These are phyloP conservation scores for Volvariella volvacea DNA, from an alignment of 1,284 basidiomycete genomes.

Conservation along the genomic window DNA sequence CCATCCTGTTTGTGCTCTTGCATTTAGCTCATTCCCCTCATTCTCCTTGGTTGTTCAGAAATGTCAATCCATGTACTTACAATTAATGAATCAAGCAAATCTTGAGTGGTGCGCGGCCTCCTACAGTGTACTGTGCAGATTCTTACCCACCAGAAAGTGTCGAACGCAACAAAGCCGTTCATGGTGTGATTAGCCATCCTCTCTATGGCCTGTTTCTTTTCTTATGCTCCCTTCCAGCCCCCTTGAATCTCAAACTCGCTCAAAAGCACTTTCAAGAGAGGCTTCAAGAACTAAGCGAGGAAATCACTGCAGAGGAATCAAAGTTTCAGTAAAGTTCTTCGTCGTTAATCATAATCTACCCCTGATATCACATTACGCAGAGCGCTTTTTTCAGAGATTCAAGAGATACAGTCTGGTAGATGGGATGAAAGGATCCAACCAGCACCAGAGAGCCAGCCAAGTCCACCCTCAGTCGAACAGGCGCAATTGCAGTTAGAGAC, in stretches of 20 bases:
- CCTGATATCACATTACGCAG: constrained; percentile 22
- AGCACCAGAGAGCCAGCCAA: constrained; percentile 27
- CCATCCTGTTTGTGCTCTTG: constrained; percentile 10
- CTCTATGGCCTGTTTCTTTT: neutral
- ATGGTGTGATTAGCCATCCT: constrained; percentile 25
- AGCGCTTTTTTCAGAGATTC: constrained; percentile 58
- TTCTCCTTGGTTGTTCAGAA: constrained; percentile 34
- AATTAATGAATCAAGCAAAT: constrained; percentile 62
- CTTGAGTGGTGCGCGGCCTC: constrained; percentile 52
- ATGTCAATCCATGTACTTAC: constrained; percentile 60
- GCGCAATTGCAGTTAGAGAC: too few species aligned
- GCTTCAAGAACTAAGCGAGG: constrained; percentile 59
- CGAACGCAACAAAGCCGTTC: constrained; percentile 31
- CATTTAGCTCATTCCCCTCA: constrained; percentile 3
- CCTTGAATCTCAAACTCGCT: constrained; percentile 59
- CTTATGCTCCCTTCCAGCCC: constrained; percentile 20
- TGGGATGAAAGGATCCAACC: constrained; percentile 51
- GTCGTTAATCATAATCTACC: constrained; percentile 1
- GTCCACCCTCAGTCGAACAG: constrained; percentile 2
- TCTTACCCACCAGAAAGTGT: constrained; percentile 22
- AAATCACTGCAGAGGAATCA: constrained; percentile 66
- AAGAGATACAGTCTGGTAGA: constrained; percentile 64
- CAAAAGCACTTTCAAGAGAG: constrained; percentile 67
- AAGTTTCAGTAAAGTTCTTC: constrained; percentile 61
- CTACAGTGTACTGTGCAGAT: constrained; percentile 6